phyloP scores from a whole-genome alignment of 1,284 basidiomycete species.

The Malassezia japonica region DNA sequence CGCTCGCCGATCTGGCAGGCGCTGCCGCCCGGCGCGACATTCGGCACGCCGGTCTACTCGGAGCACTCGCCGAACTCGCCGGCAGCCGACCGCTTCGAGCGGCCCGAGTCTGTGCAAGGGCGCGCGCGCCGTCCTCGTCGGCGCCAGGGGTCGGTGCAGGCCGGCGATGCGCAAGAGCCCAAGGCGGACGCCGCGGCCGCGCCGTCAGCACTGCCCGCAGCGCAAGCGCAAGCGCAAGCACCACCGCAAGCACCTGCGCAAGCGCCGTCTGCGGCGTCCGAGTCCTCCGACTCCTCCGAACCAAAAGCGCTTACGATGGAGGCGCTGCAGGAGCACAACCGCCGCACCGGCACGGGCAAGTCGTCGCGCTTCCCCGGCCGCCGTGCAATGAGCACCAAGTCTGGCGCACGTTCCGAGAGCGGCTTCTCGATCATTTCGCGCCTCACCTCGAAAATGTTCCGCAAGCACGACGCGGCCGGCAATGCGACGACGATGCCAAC shows the following conservation, averaged over 20 bases:
- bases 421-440: slow-evolving; percentile 4
- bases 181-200: no score
- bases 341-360: neutral
- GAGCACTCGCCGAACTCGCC: no score
- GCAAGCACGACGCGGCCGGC: no score
- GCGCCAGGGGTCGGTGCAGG: no score
- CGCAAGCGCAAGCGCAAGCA: neutral
- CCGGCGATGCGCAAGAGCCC: no score
- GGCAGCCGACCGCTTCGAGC: no score
- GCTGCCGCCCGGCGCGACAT: no score
- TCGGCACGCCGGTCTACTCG: no score
- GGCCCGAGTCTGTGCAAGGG: no score
- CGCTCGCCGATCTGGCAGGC: no score
- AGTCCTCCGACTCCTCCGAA: neutral
- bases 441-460: neutral
- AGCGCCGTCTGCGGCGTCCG: neutral
- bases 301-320: neutral
- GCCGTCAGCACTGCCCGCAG: neutral
- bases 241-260: neutral
- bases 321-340: slow-evolving; percentile 9
- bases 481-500: no score
- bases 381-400: neutral
- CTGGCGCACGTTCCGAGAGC: slow-evolving; percentile 4
- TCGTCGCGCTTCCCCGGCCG: neutral
- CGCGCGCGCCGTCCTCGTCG: no score